These are phyloP conservation scores for Suhomyces xylopsoci DNA, from an alignment of 805 yeast genomes.

Conservation along the genomic window DNA sequence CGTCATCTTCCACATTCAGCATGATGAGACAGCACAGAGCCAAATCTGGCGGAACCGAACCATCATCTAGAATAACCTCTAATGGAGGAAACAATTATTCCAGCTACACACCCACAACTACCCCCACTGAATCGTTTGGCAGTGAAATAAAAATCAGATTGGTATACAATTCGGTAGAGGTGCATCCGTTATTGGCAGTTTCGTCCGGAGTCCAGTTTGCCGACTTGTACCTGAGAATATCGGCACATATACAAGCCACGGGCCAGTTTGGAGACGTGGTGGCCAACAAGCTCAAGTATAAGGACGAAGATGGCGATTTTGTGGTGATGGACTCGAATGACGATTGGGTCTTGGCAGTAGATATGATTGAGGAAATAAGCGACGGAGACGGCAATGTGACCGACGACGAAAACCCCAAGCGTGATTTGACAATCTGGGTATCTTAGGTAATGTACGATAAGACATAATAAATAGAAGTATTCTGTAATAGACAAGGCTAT, in stretches of 20 bases:
- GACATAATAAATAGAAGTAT: neutral
- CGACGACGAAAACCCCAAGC: conserved; percentile 8
- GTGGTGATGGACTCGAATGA: conserved; percentile 83
- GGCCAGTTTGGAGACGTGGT: conserved; percentile 54
- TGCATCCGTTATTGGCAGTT: conserved; percentile 26
- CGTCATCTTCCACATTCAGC: conserved; percentile 42
- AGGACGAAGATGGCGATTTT: conserved; percentile 94
- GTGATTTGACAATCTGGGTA: conserved; percentile 40
- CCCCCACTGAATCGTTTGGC: conserved; percentile 5
- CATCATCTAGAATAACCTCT: conserved; percentile 3
- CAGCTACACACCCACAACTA: conserved; percentile 3
- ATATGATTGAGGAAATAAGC: conserved; percentile 42
- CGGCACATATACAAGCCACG: conserved; percentile 45
- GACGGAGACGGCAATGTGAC: conserved; percentile 9
- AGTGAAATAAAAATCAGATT: conserved; percentile 22
- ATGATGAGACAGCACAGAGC: conserved; percentile 38
- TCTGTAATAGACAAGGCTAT: neutral
- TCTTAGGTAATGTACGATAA: conserved; percentile 18
- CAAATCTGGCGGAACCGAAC: conserved; percentile 9
- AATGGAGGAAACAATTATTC: conserved; percentile 5
- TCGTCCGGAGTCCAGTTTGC: conserved; percentile 30
- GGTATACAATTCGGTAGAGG: conserved; percentile 31
- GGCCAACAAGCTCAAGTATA: conserved; percentile 63
- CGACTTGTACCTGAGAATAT: conserved; percentile 65
- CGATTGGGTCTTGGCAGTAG: conserved; percentile 84